phyloP scores from a whole-genome alignment of 148 eudicot species.

The Selenicereus undatus region DNA sequence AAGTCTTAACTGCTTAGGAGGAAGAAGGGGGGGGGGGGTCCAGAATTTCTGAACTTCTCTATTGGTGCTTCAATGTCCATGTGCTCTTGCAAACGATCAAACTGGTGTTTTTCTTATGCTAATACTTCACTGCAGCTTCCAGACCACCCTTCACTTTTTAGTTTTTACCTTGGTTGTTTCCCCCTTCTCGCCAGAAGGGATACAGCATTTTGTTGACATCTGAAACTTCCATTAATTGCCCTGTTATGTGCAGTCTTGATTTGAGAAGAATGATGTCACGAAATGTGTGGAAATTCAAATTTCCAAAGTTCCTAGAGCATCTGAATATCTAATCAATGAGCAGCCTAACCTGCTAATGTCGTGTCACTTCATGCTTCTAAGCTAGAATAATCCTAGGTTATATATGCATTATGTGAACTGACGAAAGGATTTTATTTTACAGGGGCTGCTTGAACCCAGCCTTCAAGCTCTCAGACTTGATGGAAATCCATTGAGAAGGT shows the following conservation, averaged over 20 bases:
- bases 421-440: slow-evolving; percentile 28
- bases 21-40: background rate
- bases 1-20: background rate
- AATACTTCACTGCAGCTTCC: background rate
- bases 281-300: background rate
- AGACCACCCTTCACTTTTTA: background rate
- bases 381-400: background rate
- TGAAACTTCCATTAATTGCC: background rate
- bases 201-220: background rate
- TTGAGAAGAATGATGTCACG: background rate
- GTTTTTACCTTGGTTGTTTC: background rate
- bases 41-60: background rate
- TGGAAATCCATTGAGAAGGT: slow-evolving; percentile 97
- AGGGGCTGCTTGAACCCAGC: slow-evolving; percentile 91
- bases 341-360: background rate
- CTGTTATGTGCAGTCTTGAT: background rate
- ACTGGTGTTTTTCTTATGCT: background rate
- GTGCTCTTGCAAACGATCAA: background rate
- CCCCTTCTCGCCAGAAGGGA: background rate
- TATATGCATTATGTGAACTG: background rate
- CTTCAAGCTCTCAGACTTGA: slow-evolving; percentile 86
- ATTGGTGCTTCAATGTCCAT: background rate
- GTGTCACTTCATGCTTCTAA: background rate
- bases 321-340: background rate
- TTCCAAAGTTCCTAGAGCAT: background rate